phyloP scores from a whole-genome alignment of 306 rosid species.

The Ceratonia siliqua region DNA sequence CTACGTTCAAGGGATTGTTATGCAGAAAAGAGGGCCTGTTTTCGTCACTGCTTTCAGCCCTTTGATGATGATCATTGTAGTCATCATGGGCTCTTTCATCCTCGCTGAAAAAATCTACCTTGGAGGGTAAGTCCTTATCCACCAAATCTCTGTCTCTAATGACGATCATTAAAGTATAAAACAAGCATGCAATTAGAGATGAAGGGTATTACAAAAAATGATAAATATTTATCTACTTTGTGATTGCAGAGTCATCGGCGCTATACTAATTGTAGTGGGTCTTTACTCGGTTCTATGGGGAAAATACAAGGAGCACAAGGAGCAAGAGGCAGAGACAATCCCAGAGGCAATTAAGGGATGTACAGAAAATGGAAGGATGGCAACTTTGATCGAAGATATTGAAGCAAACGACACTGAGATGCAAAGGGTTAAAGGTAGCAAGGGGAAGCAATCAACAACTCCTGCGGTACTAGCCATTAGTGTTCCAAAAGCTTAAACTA shows the following conservation, averaged over 20 bases:
- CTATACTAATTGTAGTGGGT: constrained; percentile 71
- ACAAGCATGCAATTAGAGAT: not conserved
- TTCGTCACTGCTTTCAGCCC: constrained; percentile 97
- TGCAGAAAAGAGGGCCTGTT: constrained; percentile 87
- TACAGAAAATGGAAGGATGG: constrained; percentile 38
- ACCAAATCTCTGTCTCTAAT: not conserved
- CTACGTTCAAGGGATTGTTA: constrained; percentile 85
- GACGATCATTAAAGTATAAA: no score
- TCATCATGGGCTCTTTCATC: constrained; percentile 81
- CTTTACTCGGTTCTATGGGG: constrained; percentile 93
- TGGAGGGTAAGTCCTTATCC: constrained; percentile 62
- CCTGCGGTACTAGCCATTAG: constrained; percentile 13
- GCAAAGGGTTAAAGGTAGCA: constrained; percentile 43
- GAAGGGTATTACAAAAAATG: constrained; percentile 3
- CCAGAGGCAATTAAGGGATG: constrained; percentile 37
- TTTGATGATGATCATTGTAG: constrained; percentile 89
- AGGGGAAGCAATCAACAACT: constrained; percentile 28
- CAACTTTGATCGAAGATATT: constrained; percentile 43
- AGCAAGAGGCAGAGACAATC: constrained; percentile 44
- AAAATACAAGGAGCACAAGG: constrained; percentile 71
- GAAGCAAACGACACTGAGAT: constrained; percentile 47
- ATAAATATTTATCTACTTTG: not conserved
- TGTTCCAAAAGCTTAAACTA: constrained; percentile 43
- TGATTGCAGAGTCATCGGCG: constrained; percentile 64
- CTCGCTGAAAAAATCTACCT: constrained; percentile 78